Evolutionary conservation across 371 early-diverging fungal genomes (phyloP).

Genomic region (Dinochytrium kinnereticum): DNA sequence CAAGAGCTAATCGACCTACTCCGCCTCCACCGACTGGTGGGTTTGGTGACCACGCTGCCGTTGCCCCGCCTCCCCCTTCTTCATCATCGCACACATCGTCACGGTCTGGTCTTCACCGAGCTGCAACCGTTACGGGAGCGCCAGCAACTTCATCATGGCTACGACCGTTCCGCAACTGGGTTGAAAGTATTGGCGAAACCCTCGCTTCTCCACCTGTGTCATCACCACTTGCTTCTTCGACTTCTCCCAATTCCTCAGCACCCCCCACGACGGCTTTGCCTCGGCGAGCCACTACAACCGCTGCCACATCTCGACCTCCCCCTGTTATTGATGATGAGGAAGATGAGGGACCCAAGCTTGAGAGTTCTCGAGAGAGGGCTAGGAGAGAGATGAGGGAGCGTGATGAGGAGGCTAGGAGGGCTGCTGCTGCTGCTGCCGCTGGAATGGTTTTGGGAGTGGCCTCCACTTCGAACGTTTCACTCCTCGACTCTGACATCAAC

Average conservation of each 20-base stretch:
- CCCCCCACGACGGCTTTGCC: neutral
- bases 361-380: neutral
- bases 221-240: no score
- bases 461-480: neutral
- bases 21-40: neutral
- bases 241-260: neutral
- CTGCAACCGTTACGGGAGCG: neutral
- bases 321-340: no score
- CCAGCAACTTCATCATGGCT: constrained; percentile 23
- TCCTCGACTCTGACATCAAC: neutral
- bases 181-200: constrained; percentile 31
- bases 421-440: neutral
- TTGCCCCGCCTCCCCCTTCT: neutral
- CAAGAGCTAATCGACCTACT: neutral
- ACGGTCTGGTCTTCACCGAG: neutral
- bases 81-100: neutral
- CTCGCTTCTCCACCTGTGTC: constrained; percentile 5
- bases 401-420: constrained; percentile 10
- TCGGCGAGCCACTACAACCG: neutral
- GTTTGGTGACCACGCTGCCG: constrained; percentile 9
- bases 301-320: no score
- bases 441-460: neutral
- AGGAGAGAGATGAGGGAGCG: constrained; percentile 12
- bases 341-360: neutral
- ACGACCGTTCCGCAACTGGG: constrained; percentile 33